phyloP scores from a whole-genome alignment of 169 alveolate genomes.

The Plasmodium chabaudi region DNA sequence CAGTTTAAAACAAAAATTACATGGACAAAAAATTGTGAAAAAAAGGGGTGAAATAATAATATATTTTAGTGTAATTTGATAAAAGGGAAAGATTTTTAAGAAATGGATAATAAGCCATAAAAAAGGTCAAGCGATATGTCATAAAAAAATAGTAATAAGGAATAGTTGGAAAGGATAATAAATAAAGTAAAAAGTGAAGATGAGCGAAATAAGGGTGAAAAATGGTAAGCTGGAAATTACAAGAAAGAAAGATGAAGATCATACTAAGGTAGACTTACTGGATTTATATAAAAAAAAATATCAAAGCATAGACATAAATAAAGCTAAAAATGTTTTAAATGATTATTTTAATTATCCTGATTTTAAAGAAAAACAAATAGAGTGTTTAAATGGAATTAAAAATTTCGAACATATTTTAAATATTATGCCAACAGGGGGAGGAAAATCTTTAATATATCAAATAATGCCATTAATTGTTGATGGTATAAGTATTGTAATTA shows the following conservation, averaged over 20 bases:
- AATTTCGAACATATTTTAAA: conserved; percentile 92
- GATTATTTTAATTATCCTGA: conserved; percentile 68
- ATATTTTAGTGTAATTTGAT: too few relatives aligned
- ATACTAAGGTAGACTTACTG: not conserved
- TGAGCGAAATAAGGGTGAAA: not conserved
- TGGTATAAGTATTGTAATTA: conserved; percentile 93
- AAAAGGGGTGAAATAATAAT: too few relatives aligned
- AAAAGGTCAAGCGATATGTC: too few relatives aligned
- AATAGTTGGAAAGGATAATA: too few relatives aligned
- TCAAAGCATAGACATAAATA: conserved; percentile 30
- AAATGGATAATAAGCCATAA: too few relatives aligned
- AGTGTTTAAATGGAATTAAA: conserved; percentile 92
- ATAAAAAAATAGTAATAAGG: too few relatives aligned
- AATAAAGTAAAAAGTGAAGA: not conserved
- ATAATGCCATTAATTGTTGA: conserved; percentile 93
- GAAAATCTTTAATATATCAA: conserved; percentile 96
- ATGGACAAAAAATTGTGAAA: too few relatives aligned
- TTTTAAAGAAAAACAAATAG: conserved; percentile 92
- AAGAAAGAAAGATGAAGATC: not conserved
- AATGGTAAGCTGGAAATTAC: not conserved
- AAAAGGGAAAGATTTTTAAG: too few relatives aligned
- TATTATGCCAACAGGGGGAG: conserved; percentile 98
- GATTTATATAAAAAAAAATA: conserved; percentile 37
- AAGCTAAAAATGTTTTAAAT: conserved; percentile 32
- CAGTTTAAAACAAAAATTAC: too few relatives aligned